Evolutionary conservation across 352 stramenopile species (phyloP).

Genomic region (Globisporangium carolinianum): DNA sequence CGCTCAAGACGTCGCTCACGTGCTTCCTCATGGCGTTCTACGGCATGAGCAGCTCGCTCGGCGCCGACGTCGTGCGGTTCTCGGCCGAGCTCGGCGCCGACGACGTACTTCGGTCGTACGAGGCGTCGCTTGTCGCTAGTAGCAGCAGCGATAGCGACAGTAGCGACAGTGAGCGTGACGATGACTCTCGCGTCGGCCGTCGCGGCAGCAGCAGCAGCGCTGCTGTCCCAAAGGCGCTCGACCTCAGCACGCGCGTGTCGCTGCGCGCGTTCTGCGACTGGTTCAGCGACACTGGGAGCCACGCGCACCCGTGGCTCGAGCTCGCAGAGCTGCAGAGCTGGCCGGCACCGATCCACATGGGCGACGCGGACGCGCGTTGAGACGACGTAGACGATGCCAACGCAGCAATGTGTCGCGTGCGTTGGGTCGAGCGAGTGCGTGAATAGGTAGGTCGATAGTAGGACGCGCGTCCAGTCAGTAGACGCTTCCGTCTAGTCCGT

Average conservation of each 20-base stretch:
- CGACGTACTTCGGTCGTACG: slow-evolving; percentile 58
- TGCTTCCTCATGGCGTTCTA: slow-evolving; percentile 83
- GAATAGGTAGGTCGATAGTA: no score
- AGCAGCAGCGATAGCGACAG: slow-evolving; percentile 8
- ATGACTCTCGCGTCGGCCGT: slow-evolving; percentile 12
- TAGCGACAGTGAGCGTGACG: slow-evolving; percentile 11
- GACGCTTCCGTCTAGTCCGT: no score
- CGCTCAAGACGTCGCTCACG: slow-evolving; percentile 55
- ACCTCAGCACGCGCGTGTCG: slow-evolving; percentile 37
- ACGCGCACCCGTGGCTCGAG: slow-evolving; percentile 72
- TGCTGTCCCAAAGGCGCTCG: slow-evolving; percentile 12
- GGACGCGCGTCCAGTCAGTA: no score
- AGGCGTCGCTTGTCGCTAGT: slow-evolving; percentile 9
- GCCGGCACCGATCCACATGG: slow-evolving; percentile 68
- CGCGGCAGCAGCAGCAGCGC: not conserved
- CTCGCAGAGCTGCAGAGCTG: slow-evolving; percentile 73
- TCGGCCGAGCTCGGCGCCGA: slow-evolving; percentile 63
- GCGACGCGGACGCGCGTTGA: slow-evolving; percentile 13
- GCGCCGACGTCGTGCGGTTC: slow-evolving; percentile 59
- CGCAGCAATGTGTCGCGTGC: no score
- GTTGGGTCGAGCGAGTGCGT: no score
- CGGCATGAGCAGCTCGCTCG: slow-evolving; percentile 73
- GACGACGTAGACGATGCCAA: no score
- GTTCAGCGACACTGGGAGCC: slow-evolving; percentile 63
- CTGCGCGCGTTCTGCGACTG: slow-evolving; percentile 68